Percentiles rank a stretch among this genome's conserved stretches.
phyloP scores from a whole-genome alignment of 257 asterid genomes.

The Ocimum tenuiflorum region DNA sequence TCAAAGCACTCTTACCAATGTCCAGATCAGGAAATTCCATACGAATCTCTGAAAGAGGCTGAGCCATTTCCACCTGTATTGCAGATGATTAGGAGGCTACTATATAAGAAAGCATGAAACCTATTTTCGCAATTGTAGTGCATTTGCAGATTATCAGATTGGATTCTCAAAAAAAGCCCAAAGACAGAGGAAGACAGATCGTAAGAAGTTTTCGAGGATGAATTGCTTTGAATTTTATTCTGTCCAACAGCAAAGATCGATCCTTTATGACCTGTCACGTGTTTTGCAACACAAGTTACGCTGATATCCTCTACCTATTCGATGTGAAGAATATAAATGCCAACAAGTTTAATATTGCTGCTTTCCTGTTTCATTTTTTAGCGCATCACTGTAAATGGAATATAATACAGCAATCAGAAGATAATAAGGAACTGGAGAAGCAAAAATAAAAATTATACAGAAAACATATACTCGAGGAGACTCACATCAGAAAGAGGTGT shows the following conservation, averaged over 20 bases:
- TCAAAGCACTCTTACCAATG: conserved; percentile 39
- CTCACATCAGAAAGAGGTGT: conserved; percentile 67
- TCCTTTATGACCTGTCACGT: background rate
- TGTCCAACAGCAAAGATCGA: background rate
- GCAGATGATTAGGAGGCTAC: background rate
- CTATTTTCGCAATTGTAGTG: background rate
- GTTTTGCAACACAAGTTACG: background rate
- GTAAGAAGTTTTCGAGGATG: background rate
- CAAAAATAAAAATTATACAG: too few species aligned
- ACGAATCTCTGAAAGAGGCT: conserved; percentile 48
- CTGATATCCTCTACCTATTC: background rate
- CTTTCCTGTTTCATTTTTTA: background rate
- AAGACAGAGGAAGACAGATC: too few species aligned
- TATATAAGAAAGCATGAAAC: background rate
- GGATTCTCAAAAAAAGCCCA: too few species aligned
- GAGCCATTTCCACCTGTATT: conserved; percentile 48
- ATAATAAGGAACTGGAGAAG: background rate
- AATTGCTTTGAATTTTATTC: background rate
- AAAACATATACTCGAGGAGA: too few species aligned
- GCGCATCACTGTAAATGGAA: background rate
- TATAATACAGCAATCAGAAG: background rate
- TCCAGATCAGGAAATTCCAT: conserved; percentile 51
- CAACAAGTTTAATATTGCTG: too few species aligned
- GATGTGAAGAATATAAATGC: too few species aligned
- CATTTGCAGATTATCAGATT: background rate